phyloP scores from a whole-genome alignment of 148 eudicot genomes.

The Tetragonia tetragonoides region DNA sequence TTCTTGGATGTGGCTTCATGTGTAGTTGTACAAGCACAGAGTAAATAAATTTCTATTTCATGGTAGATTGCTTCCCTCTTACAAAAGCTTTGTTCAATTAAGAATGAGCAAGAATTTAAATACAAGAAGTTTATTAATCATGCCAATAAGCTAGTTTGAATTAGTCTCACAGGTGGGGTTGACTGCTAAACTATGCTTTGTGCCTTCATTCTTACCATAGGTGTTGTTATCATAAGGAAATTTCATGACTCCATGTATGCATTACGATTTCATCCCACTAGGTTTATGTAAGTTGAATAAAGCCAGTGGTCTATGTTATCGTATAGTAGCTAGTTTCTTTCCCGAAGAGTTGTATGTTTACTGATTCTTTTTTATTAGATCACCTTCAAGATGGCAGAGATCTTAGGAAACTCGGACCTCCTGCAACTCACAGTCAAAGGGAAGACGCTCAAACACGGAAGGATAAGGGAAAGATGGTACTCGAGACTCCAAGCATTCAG shows the following conservation, averaged over 20 bases:
- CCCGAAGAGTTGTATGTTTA: neutral
- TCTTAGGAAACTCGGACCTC: neutral
- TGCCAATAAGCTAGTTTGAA: neutral
- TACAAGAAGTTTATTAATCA: neutral
- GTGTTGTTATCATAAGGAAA: neutral
- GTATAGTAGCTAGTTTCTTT: neutral
- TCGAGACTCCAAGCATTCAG: neutral
- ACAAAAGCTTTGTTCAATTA: neutral
- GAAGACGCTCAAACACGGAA: neutral
- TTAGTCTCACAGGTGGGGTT: neutral
- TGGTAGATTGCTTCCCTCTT: neutral
- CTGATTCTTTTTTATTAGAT: neutral
- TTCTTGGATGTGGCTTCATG: neutral
- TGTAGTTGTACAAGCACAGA: neutral
- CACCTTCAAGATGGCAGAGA: neutral
- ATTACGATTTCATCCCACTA: neutral
- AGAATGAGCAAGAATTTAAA: neutral
- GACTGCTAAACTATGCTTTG: neutral
- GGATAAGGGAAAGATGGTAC: neutral
- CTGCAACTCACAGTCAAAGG: neutral
- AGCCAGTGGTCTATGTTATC: neutral
- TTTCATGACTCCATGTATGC: neutral
- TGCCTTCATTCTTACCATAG: neutral
- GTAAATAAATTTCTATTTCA: neutral
- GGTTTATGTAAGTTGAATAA: neutral